Evolutionary conservation across 352 stramenopile species (phyloP), one percentile per base, ranked within the genome.

Genomic region (Globisporangium iwayamae): DNA sequence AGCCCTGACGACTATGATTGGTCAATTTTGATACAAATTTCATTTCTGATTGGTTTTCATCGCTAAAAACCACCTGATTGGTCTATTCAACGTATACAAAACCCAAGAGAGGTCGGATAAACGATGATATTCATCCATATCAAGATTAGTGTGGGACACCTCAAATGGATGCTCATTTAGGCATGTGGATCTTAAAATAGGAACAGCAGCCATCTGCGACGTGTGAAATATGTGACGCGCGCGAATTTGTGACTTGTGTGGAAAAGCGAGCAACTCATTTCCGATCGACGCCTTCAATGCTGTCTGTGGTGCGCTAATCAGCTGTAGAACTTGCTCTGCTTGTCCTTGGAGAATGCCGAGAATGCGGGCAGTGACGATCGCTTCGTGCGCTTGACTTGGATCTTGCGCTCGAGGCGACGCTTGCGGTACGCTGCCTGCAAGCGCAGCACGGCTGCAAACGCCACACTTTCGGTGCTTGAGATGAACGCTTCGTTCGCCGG

Each of bases 401-500:
- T 71, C 22, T 85, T 83, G 43, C 74, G 56, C 9, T 80, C 56
- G 18, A 89, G 60, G 0, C 76, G 74, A 11, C 80, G 79, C 28
- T 70, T 65, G 34, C 82, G 80, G 50, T 89, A 91, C 9, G 73
- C 73, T 14, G 75, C 73, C 72, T 91, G 82, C 2, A 91, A 68
- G 34, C 71, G 69, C 30, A 91, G 25, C 13, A 91, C 82, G 0
- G 80, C 71, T 2, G 68, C 72, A 56, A 76, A 91, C 34, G 73
- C 82, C 13, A 73, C 66, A 62, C 82, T 91, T 28, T 88, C 79
- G 14, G 56, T 72, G 43, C 74, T 70, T 4, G 63, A 56, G 51
- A 90, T 69, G 34, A 87, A 89, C 14, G 76, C 75, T 18, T 77
- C 78, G 36, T 73, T 81, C 14, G 67, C 60, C 2, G 82, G 82